phyloP scores from a whole-genome alignment of 2,329 filamentous ascomycete genomes.

The Diaporthe nobilis region DNA sequence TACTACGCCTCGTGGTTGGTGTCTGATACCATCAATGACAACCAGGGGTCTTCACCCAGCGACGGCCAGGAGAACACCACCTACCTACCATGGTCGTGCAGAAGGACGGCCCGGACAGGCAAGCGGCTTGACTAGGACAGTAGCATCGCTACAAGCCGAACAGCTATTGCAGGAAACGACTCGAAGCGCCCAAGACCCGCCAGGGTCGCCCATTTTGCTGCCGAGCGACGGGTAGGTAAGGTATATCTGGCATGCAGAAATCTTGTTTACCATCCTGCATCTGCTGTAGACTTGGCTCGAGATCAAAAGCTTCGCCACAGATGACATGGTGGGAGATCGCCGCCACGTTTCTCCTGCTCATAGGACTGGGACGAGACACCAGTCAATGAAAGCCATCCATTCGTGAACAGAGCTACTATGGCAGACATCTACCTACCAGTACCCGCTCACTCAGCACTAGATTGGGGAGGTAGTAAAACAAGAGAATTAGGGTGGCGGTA shows the following conservation, averaged over 20 bases:
- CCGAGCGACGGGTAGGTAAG: too few relatives aligned
- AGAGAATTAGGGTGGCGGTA: slow-evolving; percentile 2
- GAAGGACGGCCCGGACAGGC: neutral
- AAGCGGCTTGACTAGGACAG: neutral
- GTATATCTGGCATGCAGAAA: too few relatives aligned
- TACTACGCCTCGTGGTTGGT: neutral
- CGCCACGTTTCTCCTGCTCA: too few relatives aligned
- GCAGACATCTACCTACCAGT: neutral
- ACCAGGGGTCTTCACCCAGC: neutral
- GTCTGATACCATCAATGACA: neutral
- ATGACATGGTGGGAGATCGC: too few relatives aligned
- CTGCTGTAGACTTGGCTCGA: too few relatives aligned
- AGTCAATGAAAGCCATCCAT: slow-evolving; percentile 4
- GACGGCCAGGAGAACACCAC: neutral
- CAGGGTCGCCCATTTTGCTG: too few relatives aligned
- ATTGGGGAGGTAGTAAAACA: neutral
- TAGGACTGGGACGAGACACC: neutral
- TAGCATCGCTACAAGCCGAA: too few relatives aligned
- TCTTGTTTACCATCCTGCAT: too few relatives aligned
- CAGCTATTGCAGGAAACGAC: too few relatives aligned
- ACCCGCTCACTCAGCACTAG: neutral
- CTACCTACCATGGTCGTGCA: neutral
- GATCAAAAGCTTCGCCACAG: too few relatives aligned
- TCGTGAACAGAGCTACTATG: neutral
- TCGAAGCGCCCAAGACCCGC: too few relatives aligned